Evolutionary conservation across 768 basidiomycete genomes (phyloP), one percentile per base, ranked within the genome.

Genomic region (Sarcodon sp.): DNA sequence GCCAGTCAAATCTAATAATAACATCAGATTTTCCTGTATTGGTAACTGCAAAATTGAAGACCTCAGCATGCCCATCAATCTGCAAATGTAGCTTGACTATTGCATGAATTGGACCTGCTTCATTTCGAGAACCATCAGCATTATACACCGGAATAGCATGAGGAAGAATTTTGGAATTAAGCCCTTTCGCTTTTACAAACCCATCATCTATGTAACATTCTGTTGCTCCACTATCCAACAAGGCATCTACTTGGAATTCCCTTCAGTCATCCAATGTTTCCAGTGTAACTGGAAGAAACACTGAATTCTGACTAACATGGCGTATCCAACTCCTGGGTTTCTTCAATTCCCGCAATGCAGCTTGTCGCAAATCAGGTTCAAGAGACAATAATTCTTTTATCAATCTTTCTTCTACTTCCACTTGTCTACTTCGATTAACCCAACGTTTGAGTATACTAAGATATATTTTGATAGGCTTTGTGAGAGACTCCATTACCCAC

Each of bases 1-100:
- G 63, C 66, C 66, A 68, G 47, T 65, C 57, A n/a, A 68, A 55
- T 12, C 65, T 65, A 21, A 67, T 51, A 48, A 66, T 61, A 21
- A 69, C 37, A 16, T 49, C 43, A 27, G 35, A 34, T n/a, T 43
- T 36, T 6, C 48, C 48, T 18, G 45, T 44, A 31, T 35, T 38
- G 7, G 48, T 49, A 35, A 49, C 43, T 12, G 33, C 15, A 35
- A 49, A 44, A 15, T 11, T 15, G n/a, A 43, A 33, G 7, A 31
- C 32, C 45, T 55, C 54, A 11, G 32, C 35, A 39, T 48, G 47
- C 11, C 44, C 47, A n/a, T 43, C 47, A 7, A 48, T 48, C 13
- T 27, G 37, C 7, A 48, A 31, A 9, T 21, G 11, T n/a, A 34
- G n/a, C 15, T 44, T 35, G 5, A 37, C 43, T 33, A 32, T 9